These are phyloP conservation scores for Aspergillus nomiae DNA, from an alignment of 2,329 filamentous ascomycete genomes.

Conservation along the genomic window DNA sequence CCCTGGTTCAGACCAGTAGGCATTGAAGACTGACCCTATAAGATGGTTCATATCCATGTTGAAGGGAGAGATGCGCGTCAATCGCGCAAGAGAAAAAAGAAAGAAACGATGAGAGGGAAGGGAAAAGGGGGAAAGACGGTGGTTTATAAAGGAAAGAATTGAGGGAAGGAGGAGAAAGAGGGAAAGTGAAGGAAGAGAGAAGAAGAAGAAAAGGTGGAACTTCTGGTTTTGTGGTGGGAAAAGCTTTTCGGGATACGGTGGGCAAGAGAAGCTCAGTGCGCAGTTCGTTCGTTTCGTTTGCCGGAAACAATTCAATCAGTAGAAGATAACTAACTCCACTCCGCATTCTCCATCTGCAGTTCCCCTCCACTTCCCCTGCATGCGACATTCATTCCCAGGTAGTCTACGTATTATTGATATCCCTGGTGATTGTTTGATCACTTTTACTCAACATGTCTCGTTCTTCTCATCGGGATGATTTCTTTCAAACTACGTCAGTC, in stretches of 20 bases:
- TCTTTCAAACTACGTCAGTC: conserved; percentile 87
- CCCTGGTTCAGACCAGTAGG: conserved; percentile 32
- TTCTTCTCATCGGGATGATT: conserved; percentile 74
- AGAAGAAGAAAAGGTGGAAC: conserved; percentile 25
- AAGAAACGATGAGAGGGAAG: conserved; percentile 28
- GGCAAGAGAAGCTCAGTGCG: conserved; percentile 32
- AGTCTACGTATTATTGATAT: not conserved
- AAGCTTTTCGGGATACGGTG: conserved; percentile 34
- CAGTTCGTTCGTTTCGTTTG: conserved; percentile 28
- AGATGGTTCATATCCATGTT: conserved; percentile 54
- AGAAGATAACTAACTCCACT: not conserved
- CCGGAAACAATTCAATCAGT: not conserved
- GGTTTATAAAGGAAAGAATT: conserved; percentile 16
- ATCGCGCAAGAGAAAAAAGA: conserved; percentile 29
- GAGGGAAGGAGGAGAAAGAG: conserved; percentile 24
- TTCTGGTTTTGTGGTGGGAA: conserved; percentile 30
- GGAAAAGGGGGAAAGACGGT: conserved; percentile 19
- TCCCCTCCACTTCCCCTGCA: conserved; percentile 1
- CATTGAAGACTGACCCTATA: conserved; percentile 46
- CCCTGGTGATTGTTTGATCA: not conserved
- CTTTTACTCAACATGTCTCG: conserved; percentile 57
- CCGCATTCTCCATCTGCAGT: not conserved
- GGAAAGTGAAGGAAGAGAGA: conserved; percentile 22
- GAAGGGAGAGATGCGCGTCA: conserved; percentile 34
- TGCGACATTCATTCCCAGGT: not conserved